Evolutionary conservation across 495 filamentous ascomycete species (phyloP).

Genomic region (Tuber microsphaerosporum): DNA sequence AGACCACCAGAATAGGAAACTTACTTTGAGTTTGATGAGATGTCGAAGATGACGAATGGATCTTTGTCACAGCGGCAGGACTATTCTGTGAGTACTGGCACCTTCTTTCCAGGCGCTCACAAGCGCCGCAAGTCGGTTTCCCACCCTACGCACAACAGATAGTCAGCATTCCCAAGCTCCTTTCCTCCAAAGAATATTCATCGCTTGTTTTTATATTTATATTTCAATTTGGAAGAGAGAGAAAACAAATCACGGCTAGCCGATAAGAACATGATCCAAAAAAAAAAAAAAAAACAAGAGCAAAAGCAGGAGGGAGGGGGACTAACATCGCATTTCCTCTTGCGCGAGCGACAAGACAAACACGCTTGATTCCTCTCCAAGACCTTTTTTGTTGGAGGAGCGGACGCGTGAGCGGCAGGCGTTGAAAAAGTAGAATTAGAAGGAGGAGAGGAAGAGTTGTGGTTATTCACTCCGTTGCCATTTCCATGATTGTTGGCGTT

Average conservation of each 20-base stretch:
- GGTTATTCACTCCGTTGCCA: conserved; percentile 13
- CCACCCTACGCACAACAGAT: conserved; percentile 21
- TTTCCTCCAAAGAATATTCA: conserved; percentile 7
- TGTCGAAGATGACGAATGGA: conserved; percentile 35
- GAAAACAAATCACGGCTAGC: not conserved
- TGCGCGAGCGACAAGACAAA: conserved; percentile 37
- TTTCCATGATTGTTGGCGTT: conserved; percentile 5
- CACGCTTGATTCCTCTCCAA: conserved; percentile 39
- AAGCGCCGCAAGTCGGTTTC: conserved; percentile 38
- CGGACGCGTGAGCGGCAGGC: conserved; percentile 12
- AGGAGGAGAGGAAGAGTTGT: conserved; percentile 18
- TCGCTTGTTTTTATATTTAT: not conserved
- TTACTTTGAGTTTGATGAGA: conserved; percentile 28
- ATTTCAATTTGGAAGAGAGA: not conserved
- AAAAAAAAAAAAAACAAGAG: not conserved
- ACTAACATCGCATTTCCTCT: conserved; percentile 40
- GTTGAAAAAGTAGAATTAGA: conserved; percentile 15
- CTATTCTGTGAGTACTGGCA: conserved; percentile 35
- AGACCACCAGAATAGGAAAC: conserved; percentile 16
- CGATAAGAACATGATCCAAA: not conserved
- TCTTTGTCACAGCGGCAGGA: conserved; percentile 35
- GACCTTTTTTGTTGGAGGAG: conserved; percentile 39
- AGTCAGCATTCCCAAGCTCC: conserved; percentile 15
- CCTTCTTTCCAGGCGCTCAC: conserved; percentile 35
- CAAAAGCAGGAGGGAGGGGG: not conserved